Percentiles rank a stretch among this genome's conserved stretches.
Evolutionary conservation across 768 basidiomycete species (phyloP).

Genomic region (Ephemerocybe angulata): DNA sequence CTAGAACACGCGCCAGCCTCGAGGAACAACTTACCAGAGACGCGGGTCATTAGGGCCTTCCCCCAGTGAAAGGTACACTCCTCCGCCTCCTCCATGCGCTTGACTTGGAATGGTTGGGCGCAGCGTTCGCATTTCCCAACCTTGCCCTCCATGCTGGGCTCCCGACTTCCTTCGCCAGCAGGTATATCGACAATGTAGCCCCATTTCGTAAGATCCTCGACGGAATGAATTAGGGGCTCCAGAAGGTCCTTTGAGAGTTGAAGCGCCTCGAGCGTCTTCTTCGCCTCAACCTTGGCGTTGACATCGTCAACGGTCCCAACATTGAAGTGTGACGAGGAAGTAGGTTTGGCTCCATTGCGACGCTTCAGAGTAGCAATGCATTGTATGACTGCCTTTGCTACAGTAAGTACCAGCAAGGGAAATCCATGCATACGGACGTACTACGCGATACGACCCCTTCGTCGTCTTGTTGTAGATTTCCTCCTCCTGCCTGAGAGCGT

Average conservation of each 20-base stretch:
- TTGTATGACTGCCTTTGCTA: slow-evolving; percentile 45
- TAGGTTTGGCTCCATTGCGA: slow-evolving; percentile 53
- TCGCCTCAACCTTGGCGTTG: slow-evolving; percentile 45
- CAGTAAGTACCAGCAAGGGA: slow-evolving; percentile 11
- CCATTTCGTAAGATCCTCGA: slow-evolving; percentile 57
- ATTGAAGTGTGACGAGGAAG: slow-evolving; percentile 58
- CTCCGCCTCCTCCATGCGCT: slow-evolving; percentile 47
- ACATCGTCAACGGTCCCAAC: slow-evolving; percentile 75
- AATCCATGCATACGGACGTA: slow-evolving; percentile 20
- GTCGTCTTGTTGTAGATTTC: slow-evolving; percentile 72
- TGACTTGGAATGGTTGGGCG: slow-evolving; percentile 62
- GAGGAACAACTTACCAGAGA: slow-evolving; percentile 52
- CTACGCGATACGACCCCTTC: slow-evolving; percentile 82
- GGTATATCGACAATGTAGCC: slow-evolving; percentile 74
- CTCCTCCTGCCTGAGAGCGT: slow-evolving; percentile 78
- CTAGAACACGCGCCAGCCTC: neutral
- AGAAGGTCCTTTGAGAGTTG: slow-evolving; percentile 31
- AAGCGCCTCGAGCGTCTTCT: slow-evolving; percentile 10
- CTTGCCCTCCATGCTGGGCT: slow-evolving; percentile 60
- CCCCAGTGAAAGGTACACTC: slow-evolving; percentile 88
- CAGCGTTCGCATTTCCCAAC: slow-evolving; percentile 79
- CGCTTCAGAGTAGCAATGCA: slow-evolving; percentile 49
- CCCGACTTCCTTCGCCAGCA: slow-evolving; percentile 55
- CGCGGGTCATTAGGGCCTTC: slow-evolving; percentile 52
- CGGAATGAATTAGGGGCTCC: slow-evolving; percentile 55